Percentiles rank a stretch among this genome's conserved stretches.
These are phyloP conservation scores for Fusarium secorum DNA, from an alignment of 2,329 filamentous ascomycete species.

Conservation along the genomic window DNA sequence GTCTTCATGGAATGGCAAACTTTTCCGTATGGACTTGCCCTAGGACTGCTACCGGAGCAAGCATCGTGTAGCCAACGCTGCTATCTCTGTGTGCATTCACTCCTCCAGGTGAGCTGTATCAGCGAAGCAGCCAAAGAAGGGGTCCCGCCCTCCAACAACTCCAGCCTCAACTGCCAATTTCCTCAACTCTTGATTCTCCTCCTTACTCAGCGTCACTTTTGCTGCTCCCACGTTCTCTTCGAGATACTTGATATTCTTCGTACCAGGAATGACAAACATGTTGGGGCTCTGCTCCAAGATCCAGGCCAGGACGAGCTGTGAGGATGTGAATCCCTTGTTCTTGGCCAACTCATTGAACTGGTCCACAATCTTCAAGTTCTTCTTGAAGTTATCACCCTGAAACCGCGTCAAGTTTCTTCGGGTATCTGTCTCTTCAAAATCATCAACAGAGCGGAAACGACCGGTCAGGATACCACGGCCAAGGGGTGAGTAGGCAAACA, in stretches of 20 bases:
- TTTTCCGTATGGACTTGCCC: conserved; percentile 27
- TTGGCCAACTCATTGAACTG: conserved; percentile 42
- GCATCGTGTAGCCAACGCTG: not conserved
- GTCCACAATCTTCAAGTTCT: conserved; percentile 64
- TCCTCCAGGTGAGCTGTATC: conserved; percentile 29
- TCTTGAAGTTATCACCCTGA: conserved; percentile 44
- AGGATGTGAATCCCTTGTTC: conserved; percentile 63
- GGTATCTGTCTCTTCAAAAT: conserved; percentile 50
- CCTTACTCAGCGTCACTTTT: conserved; percentile 44
- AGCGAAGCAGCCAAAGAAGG: conserved; percentile 24
- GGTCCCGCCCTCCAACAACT: conserved; percentile 40
- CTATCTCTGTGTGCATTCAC: not conserved
- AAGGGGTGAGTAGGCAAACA: conserved; percentile 67
- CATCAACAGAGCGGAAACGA: conserved; percentile 53
- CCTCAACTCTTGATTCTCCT: conserved; percentile 48
- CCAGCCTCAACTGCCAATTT: conserved; percentile 40
- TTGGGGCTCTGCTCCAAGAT: conserved; percentile 66
- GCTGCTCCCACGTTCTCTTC: conserved; percentile 54
- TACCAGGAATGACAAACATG: conserved; percentile 66
- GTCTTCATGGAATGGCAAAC: conserved; percentile 23
- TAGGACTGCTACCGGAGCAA: not conserved
- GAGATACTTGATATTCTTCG: conserved; percentile 56
- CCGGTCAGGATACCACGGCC: conserved; percentile 66
- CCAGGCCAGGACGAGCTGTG: conserved; percentile 70
- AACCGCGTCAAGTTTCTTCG: conserved; percentile 32